Percentiles rank a stretch among this genome's conserved stretches.
phyloP scores from a whole-genome alignment of 2,329 filamentous ascomycete genomes.

The Aureobasidium sp. region DNA sequence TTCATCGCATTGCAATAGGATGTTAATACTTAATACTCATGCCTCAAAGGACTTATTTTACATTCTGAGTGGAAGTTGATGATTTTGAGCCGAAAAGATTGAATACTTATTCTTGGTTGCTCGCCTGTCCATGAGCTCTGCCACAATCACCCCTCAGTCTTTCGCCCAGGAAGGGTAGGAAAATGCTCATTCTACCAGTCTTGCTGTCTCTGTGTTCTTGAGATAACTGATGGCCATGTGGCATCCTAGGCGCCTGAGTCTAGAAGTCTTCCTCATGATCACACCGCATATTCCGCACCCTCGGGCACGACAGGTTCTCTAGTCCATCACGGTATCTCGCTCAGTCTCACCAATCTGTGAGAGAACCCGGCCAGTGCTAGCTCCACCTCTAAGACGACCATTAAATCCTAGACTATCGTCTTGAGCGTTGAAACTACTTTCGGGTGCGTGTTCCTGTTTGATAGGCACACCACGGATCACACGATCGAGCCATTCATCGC shows the following conservation, averaged over 20 bases:
- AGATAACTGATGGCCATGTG: not conserved
- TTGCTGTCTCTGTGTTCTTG: not conserved
- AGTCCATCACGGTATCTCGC: not conserved
- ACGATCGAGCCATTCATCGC: not conserved
- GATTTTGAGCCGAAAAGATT: not conserved
- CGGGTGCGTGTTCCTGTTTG: not conserved
- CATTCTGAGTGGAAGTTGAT: not conserved
- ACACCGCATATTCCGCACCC: not conserved
- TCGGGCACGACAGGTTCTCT: not conserved
- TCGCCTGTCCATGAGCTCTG: not conserved
- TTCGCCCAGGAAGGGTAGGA: not conserved
- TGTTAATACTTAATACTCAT: not conserved
- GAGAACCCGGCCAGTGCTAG: not conserved
- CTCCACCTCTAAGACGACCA: not conserved
- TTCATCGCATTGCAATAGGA: not conserved
- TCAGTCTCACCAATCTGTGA: not conserved
- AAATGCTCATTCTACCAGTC: not conserved
- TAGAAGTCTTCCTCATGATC: not conserved
- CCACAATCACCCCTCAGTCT: not conserved
- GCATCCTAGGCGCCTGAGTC: not conserved
- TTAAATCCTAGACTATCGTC: not conserved
- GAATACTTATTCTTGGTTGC: not conserved
- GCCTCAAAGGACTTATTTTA: not conserved
- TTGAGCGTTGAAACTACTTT: not conserved
- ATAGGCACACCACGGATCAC: not conserved